Evolutionary conservation across 2,329 filamentous ascomycete genomes (phyloP), one percentile per base, ranked within the genome.

Genomic region (Meredithiella fracta): DNA sequence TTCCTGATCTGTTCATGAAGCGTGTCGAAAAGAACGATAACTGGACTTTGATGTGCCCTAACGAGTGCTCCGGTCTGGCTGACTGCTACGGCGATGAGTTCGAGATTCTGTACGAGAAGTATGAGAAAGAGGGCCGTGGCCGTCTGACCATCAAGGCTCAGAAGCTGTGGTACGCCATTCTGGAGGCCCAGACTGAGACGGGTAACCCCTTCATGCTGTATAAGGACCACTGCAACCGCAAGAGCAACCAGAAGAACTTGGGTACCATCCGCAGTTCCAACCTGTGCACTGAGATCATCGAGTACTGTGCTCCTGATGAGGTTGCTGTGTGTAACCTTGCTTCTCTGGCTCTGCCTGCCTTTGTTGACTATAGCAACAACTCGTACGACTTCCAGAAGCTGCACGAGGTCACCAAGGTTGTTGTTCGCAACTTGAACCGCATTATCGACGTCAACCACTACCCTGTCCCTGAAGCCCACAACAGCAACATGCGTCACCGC

Each of bases 241-340:
- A 98, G 85, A 96, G 90, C 78, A 98, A 98, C 80, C 92, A 98
- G 76, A 97, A 98, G 84, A 98, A 98, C 73, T 78, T 98, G 31
- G 92, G 92, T 62, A 96, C 90, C 60, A 98, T 98, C 65, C 89
- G 89, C 70, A 96, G 88, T 77, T 98, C 92, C 66, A 98, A 98
- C 71, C 78, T 98, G 51, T 98, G 92, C 82, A 97, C 91, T 53
- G 92, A 98, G 72, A 98, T 98, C 64, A 80, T 98, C 62, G 92
- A 98, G 75, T 98, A 96, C 76, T 94, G 78, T 62, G 88, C 92
- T 37, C 91, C 92, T 37, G 92, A 98, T 70, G 92, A 98, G 78
- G 92, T 98, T 53, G 92, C 92, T 63, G 92, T 97, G 58, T 98
- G 92, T 78, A 98, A 98, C 74, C 73, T 98, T 69, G 92, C 92